Evolutionary conservation across 2,329 filamentous ascomycete species (phyloP), one percentile per base, ranked within the genome.

Genomic region (Scedosporium minutisporum): DNA sequence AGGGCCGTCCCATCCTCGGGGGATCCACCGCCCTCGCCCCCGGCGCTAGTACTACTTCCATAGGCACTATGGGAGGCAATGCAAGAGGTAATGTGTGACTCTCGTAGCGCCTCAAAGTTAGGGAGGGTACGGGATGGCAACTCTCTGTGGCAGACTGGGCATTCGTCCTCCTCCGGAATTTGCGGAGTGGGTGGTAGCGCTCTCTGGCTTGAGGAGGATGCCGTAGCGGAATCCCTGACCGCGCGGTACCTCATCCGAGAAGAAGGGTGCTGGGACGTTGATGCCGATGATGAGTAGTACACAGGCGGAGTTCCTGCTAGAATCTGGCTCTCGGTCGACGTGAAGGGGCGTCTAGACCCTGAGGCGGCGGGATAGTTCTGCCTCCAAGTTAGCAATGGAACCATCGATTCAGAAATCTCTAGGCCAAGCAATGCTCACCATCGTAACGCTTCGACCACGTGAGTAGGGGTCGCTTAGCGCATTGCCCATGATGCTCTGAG

Each of bases 81-180:
- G 68, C 86, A 88, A 6, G 72, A 71, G 33, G 76, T 78, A 63
- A 88, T 85, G 67, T 88, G 86, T 33, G 76, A 72, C 67, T 86
- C 83, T 38, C 85, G 80, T 12, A 82, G 74, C 3, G 72, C 66
- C 68, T 87, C 83, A 63, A 76, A 83, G 65, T 86, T 79, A 1
- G 79, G 71, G 2, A 87, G 75, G 4, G 71, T 72, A 18, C 78
- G 77, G 1, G 84, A 81, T 0, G 89, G 88, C 3, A 92, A 78
- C 73, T 91, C 88, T 44, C 78, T 75, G 69, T 90, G 88, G 68
- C 90, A 93, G 55, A 93, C 82, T 0, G 89, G 89, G 65, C 90
- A 93, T 68, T 91, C 87, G 70, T 93, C 89, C 69, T 92, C 89
- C 71, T 93, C 90, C 5, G 80, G 78, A 68, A 83, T 79, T 63